These are phyloP conservation scores for Fusarium armeniacum DNA, from an alignment of 2,329 filamentous ascomycete species.

Conservation along the genomic window DNA sequence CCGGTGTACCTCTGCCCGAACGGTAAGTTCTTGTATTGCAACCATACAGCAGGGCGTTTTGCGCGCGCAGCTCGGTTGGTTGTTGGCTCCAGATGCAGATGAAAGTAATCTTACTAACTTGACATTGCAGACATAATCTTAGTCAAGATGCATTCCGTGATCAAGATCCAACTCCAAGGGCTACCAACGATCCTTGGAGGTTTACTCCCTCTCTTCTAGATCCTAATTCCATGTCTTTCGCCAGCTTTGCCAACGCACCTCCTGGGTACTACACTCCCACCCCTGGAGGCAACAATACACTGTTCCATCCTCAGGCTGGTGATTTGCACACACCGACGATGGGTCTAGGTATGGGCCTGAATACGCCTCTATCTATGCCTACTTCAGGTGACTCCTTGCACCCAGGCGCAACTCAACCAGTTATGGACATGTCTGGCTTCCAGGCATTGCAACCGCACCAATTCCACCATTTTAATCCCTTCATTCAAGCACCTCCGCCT, in stretches of 20 bases:
- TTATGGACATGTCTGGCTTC: slow-evolving; percentile 78
- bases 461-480: slow-evolving; percentile 78
- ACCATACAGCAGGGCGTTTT: neutral
- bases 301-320: slow-evolving; percentile 86
- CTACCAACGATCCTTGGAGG: slow-evolving; percentile 84
- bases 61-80: neutral
- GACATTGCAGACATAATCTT: slow-evolving; percentile 42
- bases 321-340: slow-evolving; percentile 88
- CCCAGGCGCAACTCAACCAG: slow-evolving; percentile 61
- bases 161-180: slow-evolving; percentile 85
- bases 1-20: slow-evolving; percentile 46
- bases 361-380: slow-evolving; percentile 85
- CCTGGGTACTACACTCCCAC: slow-evolving; percentile 91
- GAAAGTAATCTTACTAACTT: slow-evolving; percentile 30
- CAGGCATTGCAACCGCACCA: slow-evolving; percentile 72
- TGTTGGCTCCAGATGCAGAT: neutral
- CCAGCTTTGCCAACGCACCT: slow-evolving; percentile 82
- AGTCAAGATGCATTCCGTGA: slow-evolving; percentile 66
- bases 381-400: slow-evolving; percentile 76
- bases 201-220: slow-evolving; percentile 93
- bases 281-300: slow-evolving; percentile 81
- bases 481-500: slow-evolving; percentile 71
- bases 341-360: slow-evolving; percentile 80
- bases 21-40: slow-evolving; percentile 46
- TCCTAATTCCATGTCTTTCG: slow-evolving; percentile 84